Percentiles rank a stretch among this genome's conserved stretches.
phyloP scores from a whole-genome alignment of 768 basidiomycete genomes.

The Pulveroboletus frians region DNA sequence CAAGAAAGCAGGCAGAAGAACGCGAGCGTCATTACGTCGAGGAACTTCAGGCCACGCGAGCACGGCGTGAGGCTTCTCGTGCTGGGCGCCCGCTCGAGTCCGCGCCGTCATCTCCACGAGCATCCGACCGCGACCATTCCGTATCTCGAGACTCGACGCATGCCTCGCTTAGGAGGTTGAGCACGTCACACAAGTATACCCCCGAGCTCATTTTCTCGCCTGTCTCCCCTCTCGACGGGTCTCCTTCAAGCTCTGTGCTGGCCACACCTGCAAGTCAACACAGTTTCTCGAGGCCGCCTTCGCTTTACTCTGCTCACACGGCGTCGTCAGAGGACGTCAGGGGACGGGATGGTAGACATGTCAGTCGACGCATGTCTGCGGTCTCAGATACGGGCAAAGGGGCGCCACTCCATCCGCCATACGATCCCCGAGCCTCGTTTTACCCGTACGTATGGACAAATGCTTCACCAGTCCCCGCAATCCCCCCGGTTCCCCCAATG shows the following conservation, averaged over 20 bases:
- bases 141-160: constrained; percentile 35
- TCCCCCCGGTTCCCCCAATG: constrained; percentile 37
- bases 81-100: constrained; percentile 35
- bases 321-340: constrained; percentile 57
- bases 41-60: constrained; percentile 55
- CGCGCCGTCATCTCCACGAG: constrained; percentile 16
- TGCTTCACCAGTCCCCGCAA: constrained; percentile 13
- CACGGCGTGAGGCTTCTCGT: constrained; percentile 54
- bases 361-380: constrained; percentile 39
- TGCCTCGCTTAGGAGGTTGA: constrained; percentile 17
- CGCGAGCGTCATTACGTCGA: constrained; percentile 51
- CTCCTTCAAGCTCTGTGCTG: constrained; percentile 47
- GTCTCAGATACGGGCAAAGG: constrained; percentile 33
- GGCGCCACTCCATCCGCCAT: constrained; percentile 21
- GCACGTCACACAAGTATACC: constrained; percentile 39
- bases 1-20: constrained; percentile 41
- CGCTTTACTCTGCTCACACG: constrained; percentile 48
- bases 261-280: constrained; percentile 34
- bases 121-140: constrained; percentile 32
- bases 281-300: constrained; percentile 48
- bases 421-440: constrained; percentile 24
- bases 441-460: constrained; percentile 27
- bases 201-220: constrained; percentile 41
- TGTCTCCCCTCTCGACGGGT: constrained; percentile 37
- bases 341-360: constrained; percentile 33